Conservation (phyloP, 805 yeast species). For the Nakazawaea anatomiae region DNA sequence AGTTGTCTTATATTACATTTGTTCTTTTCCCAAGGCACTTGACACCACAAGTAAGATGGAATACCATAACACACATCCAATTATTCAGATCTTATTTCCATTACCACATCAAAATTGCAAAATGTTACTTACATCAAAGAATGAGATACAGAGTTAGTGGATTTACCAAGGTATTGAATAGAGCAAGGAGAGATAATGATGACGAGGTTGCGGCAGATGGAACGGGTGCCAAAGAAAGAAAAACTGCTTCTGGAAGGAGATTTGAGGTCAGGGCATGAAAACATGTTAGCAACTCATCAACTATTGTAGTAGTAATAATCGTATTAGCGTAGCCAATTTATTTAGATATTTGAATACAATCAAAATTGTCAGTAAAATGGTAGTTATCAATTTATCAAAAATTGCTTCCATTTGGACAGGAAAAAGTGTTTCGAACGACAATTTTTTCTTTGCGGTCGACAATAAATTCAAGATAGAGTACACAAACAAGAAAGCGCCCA, state of each 20-base stretch:
- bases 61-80: slow-evolving; percentile 86
- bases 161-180: slow-evolving; percentile 88
- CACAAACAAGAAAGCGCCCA: no score
- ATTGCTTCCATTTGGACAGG: not conserved
- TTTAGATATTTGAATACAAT: not conserved
- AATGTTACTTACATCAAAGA: slow-evolving; percentile 97
- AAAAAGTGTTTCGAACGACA: not conserved
- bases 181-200: slow-evolving; percentile 92
- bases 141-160: slow-evolving; percentile 95
- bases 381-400: not conserved
- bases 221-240: slow-evolving; percentile 31
- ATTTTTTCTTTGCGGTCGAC: not conserved
- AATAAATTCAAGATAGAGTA: no score
- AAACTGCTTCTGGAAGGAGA: slow-evolving; percentile 69
- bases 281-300: not conserved
- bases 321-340: not conserved
- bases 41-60: slow-evolving; percentile 61
- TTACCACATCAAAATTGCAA: slow-evolving; percentile 96
- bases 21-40: slow-evolving; percentile 82
- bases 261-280: slow-evolving; percentile 34
- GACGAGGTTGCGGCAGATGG: slow-evolving; percentile 36
- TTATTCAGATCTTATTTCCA: slow-evolving; percentile 96
- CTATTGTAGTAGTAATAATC: not conserved
- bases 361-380: not conserved
- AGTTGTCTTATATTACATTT: slow-evolving; percentile 47